A percentile compares a stretch with the other conserved stretches of the same genome.
These are phyloP conservation scores for Hymenoscyphus salicellus DNA, from an alignment of 2,329 filamentous ascomycete species.

Conservation along the genomic window DNA sequence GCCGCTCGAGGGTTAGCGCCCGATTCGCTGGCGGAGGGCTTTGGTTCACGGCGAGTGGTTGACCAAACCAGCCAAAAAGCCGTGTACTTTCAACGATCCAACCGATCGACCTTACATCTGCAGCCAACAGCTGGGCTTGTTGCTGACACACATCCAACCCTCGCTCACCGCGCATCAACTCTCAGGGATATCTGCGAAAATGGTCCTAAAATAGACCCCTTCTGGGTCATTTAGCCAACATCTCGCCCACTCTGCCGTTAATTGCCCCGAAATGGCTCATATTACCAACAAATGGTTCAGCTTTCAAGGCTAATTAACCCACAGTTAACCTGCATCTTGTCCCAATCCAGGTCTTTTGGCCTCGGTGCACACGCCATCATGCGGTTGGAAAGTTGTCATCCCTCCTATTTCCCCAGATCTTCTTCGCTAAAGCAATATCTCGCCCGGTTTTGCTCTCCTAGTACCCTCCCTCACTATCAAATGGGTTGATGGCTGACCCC, in stretches of 20 bases:
- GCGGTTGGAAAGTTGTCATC: neutral
- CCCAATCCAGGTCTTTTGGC: constrained; percentile 1
- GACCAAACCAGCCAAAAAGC: neutral
- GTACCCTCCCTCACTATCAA: neutral
- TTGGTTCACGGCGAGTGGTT: neutral
- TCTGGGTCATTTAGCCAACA: constrained; percentile 24
- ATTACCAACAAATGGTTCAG: constrained; percentile 18
- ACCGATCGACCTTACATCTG: constrained; percentile 4
- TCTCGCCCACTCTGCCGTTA: constrained; percentile 11
- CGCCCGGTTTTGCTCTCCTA: neutral
- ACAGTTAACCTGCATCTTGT: constrained; percentile 16
- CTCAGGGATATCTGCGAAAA: constrained; percentile 11
- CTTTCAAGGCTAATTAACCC: constrained; percentile 15
- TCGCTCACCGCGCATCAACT: neutral
- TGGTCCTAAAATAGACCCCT: constrained; percentile 28
- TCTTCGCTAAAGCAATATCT: neutral
- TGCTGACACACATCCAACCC: constrained; percentile 2
- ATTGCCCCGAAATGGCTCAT: constrained; percentile 18
- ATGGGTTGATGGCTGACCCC: neutral
- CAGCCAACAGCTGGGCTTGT: neutral
- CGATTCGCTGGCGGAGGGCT: constrained; percentile 1
- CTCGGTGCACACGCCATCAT: neutral
- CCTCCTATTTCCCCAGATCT: constrained; percentile 12
- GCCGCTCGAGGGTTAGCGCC: constrained; percentile 1
- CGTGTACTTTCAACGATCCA: neutral